Evolutionary conservation across 495 filamentous ascomycete species (phyloP), one percentile per base, ranked within the genome.

Genomic region (Penicillium verhagenii): DNA sequence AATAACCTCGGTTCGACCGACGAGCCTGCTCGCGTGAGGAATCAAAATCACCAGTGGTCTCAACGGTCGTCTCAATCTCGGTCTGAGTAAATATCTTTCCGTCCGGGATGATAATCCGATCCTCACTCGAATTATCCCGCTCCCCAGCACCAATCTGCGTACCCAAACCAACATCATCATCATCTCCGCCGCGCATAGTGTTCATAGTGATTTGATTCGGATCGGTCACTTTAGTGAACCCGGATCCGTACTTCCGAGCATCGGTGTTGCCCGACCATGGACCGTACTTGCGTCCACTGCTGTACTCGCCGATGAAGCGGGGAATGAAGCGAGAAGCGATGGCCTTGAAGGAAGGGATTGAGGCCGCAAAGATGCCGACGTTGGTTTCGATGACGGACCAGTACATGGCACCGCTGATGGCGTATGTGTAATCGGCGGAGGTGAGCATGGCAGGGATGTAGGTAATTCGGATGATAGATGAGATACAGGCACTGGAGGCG

Each of bases 331-430:
- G 72, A 6, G 67, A 73, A 28, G 69, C 67, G 40, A 75, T 75
- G 20, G 72, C 70, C 26, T 75, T 75, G 61, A 74, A 74, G 38
- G 71, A 72, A 3, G 73, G 73, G 24, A 76, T 74, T 25, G 70
- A 76, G 29, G 69, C 59, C 21, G 69, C 67, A 42, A 76, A 59
- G 46, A 76, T 72, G 39, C 69, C 73, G 50, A 76, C 54, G 63
- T 76, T 73, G 59, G 70, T 72, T 40, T 76, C 73, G 50, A 76
- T 71, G 18, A 69, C 67, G 25, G 73, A 76, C 73, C 73, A 76
- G 57, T 73, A 73, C 72, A 75, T 75, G 33, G 72, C 69, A 37
- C 65, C 71, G 54, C 63, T 70, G 54, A 72, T 72, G 26, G 64
- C 73, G 57, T 70, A 73, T 31, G 72, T 75, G 20, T 59, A 55